Evolutionary conservation across 2,329 filamentous ascomycete species (phyloP), one percentile per base, ranked within the genome.

Genomic region (Paracoccidioides lutzii): DNA sequence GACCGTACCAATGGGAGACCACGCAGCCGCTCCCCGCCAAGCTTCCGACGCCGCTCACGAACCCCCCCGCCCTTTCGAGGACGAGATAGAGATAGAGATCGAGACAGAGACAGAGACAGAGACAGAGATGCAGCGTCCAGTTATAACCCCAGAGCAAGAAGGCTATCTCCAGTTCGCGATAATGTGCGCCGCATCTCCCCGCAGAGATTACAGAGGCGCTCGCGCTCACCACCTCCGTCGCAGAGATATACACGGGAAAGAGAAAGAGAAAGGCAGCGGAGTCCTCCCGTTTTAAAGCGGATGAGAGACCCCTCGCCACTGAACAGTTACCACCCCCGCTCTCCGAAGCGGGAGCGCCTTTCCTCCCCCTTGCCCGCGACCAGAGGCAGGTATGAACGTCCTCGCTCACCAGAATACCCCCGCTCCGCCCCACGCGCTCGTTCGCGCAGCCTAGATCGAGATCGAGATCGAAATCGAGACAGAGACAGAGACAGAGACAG

Each of bases 391-490:
- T 64, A 64, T 60, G 56, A 61, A 45, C 67, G 66, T 54, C 61
- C 60, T 51, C 61, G 75, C 60, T 79, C 79, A 35, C 63, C 58
- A 60, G 68, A 68, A 59, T 59, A 66, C 65, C 61, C 50, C 71
- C 61, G 65, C 69, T 63, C 63, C 66, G 65, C 65, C 68, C 69
- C 60, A 63, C 68, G 55, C 54, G 71, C 75, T 45, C 75, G 77
- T 49, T 78, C 80, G 42, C 75, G 77, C 58, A 82, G 78, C 56
- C 78, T 78, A 53, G 72, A 75, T 44, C 75, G 77, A 22, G 72
- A 75, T 44, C 75, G 77, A 22, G 22, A 22, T 22, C 22, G 22
- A 22, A 22, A 22, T 22, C 22, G 22, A 22, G 22, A 22, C 22
- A 22, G 22, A 22, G 22, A 22, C 22, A 22, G 1, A 22, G 22